phyloP scores from a whole-genome alignment of 352 stramenopile genomes.

The Globisporangium irregulare region DNA sequence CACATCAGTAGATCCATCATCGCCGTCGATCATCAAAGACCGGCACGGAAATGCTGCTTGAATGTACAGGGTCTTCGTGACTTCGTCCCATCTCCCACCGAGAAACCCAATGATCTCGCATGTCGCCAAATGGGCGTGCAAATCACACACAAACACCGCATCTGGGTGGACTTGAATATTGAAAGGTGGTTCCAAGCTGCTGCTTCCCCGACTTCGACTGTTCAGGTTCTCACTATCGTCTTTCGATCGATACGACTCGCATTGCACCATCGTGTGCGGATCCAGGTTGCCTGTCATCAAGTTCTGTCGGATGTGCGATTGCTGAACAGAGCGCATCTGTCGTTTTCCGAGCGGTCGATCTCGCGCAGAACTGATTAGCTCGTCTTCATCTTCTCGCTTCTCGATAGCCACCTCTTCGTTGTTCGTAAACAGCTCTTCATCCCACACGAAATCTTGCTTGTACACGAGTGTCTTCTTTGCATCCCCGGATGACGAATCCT shows the following conservation, averaged over 20 bases:
- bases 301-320: slow-evolving; percentile 79
- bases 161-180: slow-evolving; percentile 87
- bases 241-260: slow-evolving; percentile 49
- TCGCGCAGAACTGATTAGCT: slow-evolving; percentile 11
- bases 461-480: slow-evolving; percentile 30
- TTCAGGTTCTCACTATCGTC: slow-evolving; percentile 33
- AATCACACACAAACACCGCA: slow-evolving; percentile 88
- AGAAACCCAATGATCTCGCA: slow-evolving; percentile 95
- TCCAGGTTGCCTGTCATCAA: slow-evolving; percentile 70
- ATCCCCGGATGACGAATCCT: slow-evolving; percentile 9
- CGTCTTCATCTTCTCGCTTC: slow-evolving; percentile 7
- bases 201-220: slow-evolving; percentile 42
- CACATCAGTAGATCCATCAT: slow-evolving; percentile 91
- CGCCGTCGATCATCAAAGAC: slow-evolving; percentile 83
- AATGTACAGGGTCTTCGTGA: slow-evolving; percentile 85
- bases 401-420: background rate
- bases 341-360: slow-evolving; percentile 45
- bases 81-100: slow-evolving; percentile 86
- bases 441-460: slow-evolving; percentile 74
- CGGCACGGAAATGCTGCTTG: slow-evolving; percentile 93
- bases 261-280: slow-evolving; percentile 87
- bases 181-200: slow-evolving; percentile 75
- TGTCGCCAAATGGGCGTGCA: slow-evolving; percentile 91
- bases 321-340: slow-evolving; percentile 64
- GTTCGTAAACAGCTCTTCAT: slow-evolving; percentile 60